phyloP scores from a whole-genome alignment of 1,139 yeast species.

The Hansenula lynferdii region DNA sequence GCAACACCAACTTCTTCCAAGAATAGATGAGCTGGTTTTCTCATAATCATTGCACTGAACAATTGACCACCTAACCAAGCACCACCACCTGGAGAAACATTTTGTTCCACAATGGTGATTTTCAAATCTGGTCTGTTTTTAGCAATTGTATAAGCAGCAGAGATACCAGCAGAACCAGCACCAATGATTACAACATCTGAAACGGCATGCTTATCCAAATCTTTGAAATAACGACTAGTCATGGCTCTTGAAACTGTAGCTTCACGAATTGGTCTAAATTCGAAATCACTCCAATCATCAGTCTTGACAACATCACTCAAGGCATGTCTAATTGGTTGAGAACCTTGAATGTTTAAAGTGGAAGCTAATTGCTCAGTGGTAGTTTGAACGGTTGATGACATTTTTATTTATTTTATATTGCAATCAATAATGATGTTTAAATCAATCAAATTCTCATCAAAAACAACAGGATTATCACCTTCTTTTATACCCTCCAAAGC shows the following conservation, averaged over 20 bases:
- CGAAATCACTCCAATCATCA: constrained; percentile 61
- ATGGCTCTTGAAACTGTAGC: constrained; percentile 81
- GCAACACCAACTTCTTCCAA: constrained; percentile 59
- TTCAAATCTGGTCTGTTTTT: constrained; percentile 73
- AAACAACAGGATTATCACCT: neutral
- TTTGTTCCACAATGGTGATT: constrained; percentile 71
- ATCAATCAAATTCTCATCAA: neutral
- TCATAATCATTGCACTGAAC: constrained; percentile 73
- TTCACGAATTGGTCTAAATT: constrained; percentile 71
- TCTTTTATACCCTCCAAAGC: neutral
- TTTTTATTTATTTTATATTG: neutral
- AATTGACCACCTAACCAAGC: constrained; percentile 81
- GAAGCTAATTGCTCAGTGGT: constrained; percentile 13
- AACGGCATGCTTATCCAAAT: constrained; percentile 70
- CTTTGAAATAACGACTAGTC: constrained; percentile 73
- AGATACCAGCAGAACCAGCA: constrained; percentile 75
- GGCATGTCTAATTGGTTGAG: constrained; percentile 27
- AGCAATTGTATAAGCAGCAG: constrained; percentile 71
- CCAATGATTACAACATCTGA: constrained; percentile 74
- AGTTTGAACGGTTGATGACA: constrained; percentile 18
- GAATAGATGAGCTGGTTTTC: constrained; percentile 72
- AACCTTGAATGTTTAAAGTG: constrained; percentile 11
- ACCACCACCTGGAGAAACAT: constrained; percentile 78
- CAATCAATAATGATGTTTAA: neutral
- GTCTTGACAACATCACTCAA: constrained; percentile 30